phyloP scores from a whole-genome alignment of 306 rosid species.

The Acacia crassicarpa region DNA sequence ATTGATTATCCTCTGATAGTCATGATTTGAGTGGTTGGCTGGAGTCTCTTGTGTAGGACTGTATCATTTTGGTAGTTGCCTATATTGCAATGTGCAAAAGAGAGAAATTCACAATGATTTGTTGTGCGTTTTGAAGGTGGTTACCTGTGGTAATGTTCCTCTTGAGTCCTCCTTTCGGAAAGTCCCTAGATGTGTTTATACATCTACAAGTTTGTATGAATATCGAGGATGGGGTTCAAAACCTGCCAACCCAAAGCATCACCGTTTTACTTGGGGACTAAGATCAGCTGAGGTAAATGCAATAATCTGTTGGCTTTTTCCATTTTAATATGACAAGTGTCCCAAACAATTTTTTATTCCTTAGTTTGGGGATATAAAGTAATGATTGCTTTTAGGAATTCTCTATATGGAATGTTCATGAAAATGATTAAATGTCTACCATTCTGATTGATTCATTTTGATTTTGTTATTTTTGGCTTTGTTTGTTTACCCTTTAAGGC shows the following conservation, averaged over 20 bases:
- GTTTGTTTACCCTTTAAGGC: neutral
- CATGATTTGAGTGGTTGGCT: conserved; percentile 23
- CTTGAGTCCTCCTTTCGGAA: conserved; percentile 92
- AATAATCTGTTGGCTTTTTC: conserved; percentile 10
- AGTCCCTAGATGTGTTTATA: conserved; percentile 96
- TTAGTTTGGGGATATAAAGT: neutral
- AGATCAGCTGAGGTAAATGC: conserved; percentile 80
- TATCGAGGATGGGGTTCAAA: conserved; percentile 98
- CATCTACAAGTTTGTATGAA: conserved; percentile 91
- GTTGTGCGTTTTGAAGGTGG: conserved; percentile 71
- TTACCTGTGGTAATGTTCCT: conserved; percentile 96
- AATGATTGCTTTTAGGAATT: neutral
- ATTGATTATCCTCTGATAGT: conserved; percentile 6
- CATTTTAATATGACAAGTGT: neutral
- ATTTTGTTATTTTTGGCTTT: neutral
- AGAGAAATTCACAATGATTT: conserved; percentile 36
- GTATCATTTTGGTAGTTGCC: conserved; percentile 5
- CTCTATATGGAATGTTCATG: neutral
- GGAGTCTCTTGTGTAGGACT: conserved; percentile 10
- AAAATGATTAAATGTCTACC: neutral
- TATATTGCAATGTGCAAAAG: conserved; percentile 22
- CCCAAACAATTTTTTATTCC: neutral
- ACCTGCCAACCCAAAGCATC: conserved; percentile 90
- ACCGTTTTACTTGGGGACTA: conserved; percentile 96
- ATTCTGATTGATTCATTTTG: neutral